A percentile compares a stretch with the other conserved stretches of the same genome.
Evolutionary conservation across 495 filamentous ascomycete genomes (phyloP).

Genomic region (Tuber aestivum): DNA sequence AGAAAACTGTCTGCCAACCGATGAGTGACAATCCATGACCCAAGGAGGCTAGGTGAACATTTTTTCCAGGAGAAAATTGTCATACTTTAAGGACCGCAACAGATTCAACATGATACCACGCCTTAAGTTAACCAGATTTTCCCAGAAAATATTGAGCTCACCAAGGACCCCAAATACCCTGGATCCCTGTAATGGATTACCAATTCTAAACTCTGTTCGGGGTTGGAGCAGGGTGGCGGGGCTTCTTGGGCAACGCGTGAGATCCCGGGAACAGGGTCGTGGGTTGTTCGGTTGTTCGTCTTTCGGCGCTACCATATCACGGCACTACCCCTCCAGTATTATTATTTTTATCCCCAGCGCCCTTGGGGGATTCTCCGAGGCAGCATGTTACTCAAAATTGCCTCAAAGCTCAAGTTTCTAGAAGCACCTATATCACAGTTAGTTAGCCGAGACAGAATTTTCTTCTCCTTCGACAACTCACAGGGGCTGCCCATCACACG

Average conservation of each 20-base stretch:
- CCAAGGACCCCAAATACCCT: neutral
- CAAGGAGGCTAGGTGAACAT: neutral
- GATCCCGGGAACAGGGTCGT: neutral
- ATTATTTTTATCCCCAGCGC: neutral
- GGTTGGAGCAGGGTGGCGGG: neutral
- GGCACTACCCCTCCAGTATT: neutral
- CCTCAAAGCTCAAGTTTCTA: no score
- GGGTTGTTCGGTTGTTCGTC: neutral
- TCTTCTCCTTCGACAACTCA: neutral
- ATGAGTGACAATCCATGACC: neutral
- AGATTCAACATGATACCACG: neutral
- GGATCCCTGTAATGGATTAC: neutral
- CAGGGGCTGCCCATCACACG: neutral
- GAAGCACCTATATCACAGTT: neutral
- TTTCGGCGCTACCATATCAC: neutral
- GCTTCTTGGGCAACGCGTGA: neutral
- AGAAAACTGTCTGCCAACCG: neutral
- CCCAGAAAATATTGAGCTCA: neutral
- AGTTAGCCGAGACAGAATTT: neutral
- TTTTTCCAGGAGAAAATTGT: neutral
- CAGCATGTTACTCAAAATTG: no score
- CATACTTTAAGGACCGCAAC: neutral
- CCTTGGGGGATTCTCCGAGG: no score
- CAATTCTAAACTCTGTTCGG: neutral
- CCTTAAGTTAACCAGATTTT: neutral